phyloP scores from a whole-genome alignment of 2,329 filamentous ascomycete species.

The Cadophora malorum region DNA sequence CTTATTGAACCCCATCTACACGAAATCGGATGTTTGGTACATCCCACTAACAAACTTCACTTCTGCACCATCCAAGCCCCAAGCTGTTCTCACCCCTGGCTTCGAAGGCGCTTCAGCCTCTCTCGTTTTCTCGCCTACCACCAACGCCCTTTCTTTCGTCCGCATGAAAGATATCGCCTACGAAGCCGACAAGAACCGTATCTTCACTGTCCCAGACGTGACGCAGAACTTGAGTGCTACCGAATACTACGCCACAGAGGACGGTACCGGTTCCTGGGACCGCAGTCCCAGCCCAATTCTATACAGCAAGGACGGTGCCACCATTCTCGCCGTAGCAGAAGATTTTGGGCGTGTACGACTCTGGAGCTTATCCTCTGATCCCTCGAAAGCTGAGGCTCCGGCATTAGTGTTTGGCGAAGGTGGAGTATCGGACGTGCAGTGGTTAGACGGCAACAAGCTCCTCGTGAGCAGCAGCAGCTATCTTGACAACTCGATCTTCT shows the following conservation, averaged over 20 bases:
- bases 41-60: slow-evolving; percentile 37
- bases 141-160: slow-evolving; percentile 73
- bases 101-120: slow-evolving; percentile 36
- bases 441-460: slow-evolving; percentile 48
- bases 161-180: slow-evolving; percentile 78
- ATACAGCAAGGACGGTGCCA: slow-evolving; percentile 64
- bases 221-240: slow-evolving; percentile 58
- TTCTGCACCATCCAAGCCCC: slow-evolving; percentile 28
- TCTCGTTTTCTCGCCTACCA: slow-evolving; percentile 76
- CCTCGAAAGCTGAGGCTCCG: slow-evolving; percentile 24
- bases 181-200: slow-evolving; percentile 76
- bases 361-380: slow-evolving; percentile 63
- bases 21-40: slow-evolving; percentile 39
- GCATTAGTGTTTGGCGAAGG: slow-evolving; percentile 29
- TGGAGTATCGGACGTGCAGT: slow-evolving; percentile 26
- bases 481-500: slow-evolving; percentile 74
- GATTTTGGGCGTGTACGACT: slow-evolving; percentile 66
- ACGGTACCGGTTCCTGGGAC: slow-evolving; percentile 67
- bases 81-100: slow-evolving; percentile 33
- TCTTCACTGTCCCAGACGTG: slow-evolving; percentile 68
- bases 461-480: slow-evolving; percentile 67
- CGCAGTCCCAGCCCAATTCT: slow-evolving; percentile 57
- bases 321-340: slow-evolving; percentile 74
- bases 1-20: slow-evolving; percentile 35
- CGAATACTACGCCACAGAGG: slow-evolving; percentile 63